These are phyloP conservation scores for Chenopodium suecicum DNA, from an alignment of 148 eudicot genomes.

Conservation along the genomic window DNA sequence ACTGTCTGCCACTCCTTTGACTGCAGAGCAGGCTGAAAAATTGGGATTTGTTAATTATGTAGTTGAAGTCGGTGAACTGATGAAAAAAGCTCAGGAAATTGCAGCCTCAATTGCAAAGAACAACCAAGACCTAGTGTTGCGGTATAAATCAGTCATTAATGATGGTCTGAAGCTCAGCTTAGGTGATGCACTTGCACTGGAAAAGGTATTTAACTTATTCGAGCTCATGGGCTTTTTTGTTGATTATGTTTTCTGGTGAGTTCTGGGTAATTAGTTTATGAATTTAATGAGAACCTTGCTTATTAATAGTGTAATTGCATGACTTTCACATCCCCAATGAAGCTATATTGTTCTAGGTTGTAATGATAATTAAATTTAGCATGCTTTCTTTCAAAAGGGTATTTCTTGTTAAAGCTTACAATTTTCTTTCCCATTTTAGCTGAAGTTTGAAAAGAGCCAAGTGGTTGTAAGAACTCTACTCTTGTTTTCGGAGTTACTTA, in stretches of 20 bases:
- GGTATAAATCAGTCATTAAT: conserved; percentile 86
- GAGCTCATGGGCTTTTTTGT: conserved; percentile 4
- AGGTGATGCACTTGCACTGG: conserved; percentile 68
- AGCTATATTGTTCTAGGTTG: not conserved
- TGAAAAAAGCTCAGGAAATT: conserved; percentile 69
- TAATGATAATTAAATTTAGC: not conserved
- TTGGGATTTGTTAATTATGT: conserved; percentile 86
- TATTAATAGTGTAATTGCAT: not conserved
- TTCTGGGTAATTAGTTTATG: not conserved
- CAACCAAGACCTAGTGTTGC: conserved; percentile 71
- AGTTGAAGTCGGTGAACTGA: conserved; percentile 63
- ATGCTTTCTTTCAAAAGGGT: not conserved
- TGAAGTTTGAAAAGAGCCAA: not conserved
- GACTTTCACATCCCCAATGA: not conserved
- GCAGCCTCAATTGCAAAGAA: conserved; percentile 80
- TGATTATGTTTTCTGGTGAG: not conserved
- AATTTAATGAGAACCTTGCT: not conserved
- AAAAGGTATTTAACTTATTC: conserved; percentile 63
- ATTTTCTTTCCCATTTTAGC: not conserved
- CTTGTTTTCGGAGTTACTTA: not conserved
- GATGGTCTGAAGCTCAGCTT: conserved; percentile 80
- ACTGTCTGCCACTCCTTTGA: conserved; percentile 61
- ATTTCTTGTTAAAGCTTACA: not conserved
- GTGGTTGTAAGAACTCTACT: not conserved
- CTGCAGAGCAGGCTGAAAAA: conserved; percentile 75